phyloP scores from a whole-genome alignment of 139 green algal genomes.

The Parachlorella kessleri region DNA sequence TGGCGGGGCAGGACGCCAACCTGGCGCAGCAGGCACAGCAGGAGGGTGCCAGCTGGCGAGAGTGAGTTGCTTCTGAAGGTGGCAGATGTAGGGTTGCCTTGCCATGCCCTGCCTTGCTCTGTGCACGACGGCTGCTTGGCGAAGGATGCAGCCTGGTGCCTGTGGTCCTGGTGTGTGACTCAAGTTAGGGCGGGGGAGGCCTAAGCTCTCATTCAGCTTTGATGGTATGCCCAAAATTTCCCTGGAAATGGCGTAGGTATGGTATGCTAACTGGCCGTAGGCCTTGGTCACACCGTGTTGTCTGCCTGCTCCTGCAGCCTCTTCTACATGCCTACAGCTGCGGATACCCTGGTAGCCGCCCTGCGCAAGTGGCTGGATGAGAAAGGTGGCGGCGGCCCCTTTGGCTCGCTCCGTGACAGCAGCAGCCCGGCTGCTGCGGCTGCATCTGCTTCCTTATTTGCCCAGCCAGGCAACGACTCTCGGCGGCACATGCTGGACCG shows the following conservation, averaged over 20 bases:
- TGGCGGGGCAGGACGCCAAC: not conserved
- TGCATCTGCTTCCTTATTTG: too few relatives aligned
- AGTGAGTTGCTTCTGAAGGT: not conserved
- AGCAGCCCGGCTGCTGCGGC: too few relatives aligned
- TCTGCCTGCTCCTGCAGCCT: not conserved
- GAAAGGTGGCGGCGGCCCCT: constrained; percentile 3
- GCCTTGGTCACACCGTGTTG: not conserved
- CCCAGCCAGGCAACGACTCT: too few relatives aligned
- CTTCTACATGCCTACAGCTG: constrained; percentile 1
- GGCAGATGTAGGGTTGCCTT: too few relatives aligned
- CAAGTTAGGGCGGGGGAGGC: too few relatives aligned
- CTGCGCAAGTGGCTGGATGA: constrained; percentile 20
- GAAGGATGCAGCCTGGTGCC: not conserved
- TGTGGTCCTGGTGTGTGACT: not conserved
- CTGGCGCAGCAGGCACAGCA: not conserved
- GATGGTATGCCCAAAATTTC: not conserved
- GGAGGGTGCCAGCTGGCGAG: not conserved
- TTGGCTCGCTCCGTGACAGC: constrained; percentile 5
- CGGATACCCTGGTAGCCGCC: constrained; percentile 12
- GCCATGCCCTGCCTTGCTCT: too few relatives aligned
- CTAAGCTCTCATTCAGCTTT: not conserved
- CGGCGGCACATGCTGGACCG: not conserved
- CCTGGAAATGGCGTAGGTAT: not conserved
- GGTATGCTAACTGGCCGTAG: not conserved
- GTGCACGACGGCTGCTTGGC: not conserved